Evolutionary conservation across 2,329 filamentous ascomycete species (phyloP).

Genomic region (Ophiostoma sp.): DNA sequence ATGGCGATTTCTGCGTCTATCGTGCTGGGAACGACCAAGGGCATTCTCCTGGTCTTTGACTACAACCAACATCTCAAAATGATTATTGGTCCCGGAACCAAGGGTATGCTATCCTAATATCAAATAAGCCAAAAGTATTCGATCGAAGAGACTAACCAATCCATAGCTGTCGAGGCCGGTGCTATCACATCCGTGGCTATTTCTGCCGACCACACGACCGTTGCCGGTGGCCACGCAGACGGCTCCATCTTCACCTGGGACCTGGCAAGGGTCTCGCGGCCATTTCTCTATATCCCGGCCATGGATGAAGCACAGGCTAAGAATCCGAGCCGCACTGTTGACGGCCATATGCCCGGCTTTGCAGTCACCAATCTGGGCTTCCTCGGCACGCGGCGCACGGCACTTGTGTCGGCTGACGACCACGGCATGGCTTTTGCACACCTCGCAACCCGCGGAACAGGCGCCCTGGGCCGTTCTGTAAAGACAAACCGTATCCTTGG

Average conservation of each 20-base stretch:
- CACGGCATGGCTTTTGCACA: constrained; percentile 98
- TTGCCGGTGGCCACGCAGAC: constrained; percentile 83
- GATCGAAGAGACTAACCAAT: neutral
- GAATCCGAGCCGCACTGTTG: constrained; percentile 51
- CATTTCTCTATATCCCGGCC: constrained; percentile 82
- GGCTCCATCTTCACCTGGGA: constrained; percentile 98
- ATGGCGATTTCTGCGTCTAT: constrained; percentile 83
- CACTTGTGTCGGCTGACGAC: constrained; percentile 90
- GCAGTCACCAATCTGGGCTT: constrained; percentile 90
- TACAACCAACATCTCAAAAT: constrained; percentile 93
- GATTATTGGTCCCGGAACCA: constrained; percentile 89
- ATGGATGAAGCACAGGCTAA: constrained; percentile 61
- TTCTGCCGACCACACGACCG: constrained; percentile 86
- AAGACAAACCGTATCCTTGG: constrained; percentile 88
- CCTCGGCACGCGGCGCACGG: constrained; percentile 85
- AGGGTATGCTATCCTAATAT: constrained; percentile 50
- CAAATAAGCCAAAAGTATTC: too few species aligned
- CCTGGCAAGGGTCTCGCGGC: constrained; percentile 70
- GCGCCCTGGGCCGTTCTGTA: constrained; percentile 75
- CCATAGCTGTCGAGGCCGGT: constrained; percentile 83
- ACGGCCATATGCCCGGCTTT: constrained; percentile 76
- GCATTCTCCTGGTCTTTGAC: constrained; percentile 91
- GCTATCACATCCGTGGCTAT: constrained; percentile 81
- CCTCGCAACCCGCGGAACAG: constrained; percentile 84
- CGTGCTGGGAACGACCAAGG: constrained; percentile 85